Evolutionary conservation across 805 yeast genomes (phyloP).

Genomic region (Teunomyces lycoperdinae): DNA sequence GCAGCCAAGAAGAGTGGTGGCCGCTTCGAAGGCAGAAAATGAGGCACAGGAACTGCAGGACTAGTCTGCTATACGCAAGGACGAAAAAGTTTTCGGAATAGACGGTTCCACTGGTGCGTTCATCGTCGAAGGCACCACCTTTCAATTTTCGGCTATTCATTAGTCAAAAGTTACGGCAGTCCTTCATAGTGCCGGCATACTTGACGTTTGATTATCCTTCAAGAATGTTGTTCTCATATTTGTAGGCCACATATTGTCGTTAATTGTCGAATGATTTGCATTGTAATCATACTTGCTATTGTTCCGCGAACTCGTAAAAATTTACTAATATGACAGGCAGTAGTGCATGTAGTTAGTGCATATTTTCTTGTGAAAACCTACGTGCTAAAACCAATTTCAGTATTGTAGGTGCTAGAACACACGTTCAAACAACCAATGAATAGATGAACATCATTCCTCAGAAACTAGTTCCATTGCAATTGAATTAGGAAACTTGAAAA

Average conservation of each 20-base stretch:
- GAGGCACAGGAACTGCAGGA: background rate
- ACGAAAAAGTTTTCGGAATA: background rate
- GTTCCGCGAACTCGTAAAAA: background rate
- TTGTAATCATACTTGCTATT: background rate
- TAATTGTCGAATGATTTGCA: no score
- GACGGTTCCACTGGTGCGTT: no score
- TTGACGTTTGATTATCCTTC: no score
- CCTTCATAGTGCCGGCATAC: no score
- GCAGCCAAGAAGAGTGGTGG: background rate
- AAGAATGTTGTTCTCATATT: no score
- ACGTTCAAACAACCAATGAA: background rate
- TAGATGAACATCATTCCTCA: background rate
- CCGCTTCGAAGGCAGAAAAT: background rate
- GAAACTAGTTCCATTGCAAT: background rate
- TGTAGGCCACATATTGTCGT: no score
- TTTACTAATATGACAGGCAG: background rate
- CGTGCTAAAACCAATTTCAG: background rate
- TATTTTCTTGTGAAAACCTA: background rate
- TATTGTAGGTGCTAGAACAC: no score
- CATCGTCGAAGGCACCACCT: no score
- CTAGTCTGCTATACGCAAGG: background rate
- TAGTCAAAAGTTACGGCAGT: no score
- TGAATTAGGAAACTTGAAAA: background rate
- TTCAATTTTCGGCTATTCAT: no score
- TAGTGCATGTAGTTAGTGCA: background rate